Conservation (phyloP, 2,329 filamentous ascomycete species). For the Aureobasidium sp. region DNA sequence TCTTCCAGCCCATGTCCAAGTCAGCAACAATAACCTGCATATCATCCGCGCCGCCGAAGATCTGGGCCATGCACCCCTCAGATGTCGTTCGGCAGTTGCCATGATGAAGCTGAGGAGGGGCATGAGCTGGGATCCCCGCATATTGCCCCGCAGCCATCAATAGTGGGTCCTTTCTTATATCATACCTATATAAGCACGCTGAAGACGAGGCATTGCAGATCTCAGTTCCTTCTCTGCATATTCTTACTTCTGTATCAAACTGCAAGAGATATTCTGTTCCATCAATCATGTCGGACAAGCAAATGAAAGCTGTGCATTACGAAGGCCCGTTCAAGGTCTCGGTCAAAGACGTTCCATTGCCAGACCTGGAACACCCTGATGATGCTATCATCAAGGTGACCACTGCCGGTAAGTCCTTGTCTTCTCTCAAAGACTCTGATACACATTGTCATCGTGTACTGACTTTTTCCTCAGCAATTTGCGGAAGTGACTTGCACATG, state of each 20-base stretch:
- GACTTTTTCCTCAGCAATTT: constrained; percentile 17
- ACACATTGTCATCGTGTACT: neutral
- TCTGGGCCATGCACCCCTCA: neutral
- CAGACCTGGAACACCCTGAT: constrained; percentile 56
- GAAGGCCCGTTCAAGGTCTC: constrained; percentile 55
- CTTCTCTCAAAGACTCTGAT: neutral
- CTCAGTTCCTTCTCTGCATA: neutral
- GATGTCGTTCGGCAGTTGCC: neutral
- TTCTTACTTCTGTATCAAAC: neutral
- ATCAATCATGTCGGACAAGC: neutral
- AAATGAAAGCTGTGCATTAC: constrained; percentile 57
- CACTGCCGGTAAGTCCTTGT: constrained; percentile 43
- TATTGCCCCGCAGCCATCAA: constrained; percentile 1
- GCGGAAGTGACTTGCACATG: constrained; percentile 42
- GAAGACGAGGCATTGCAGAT: neutral
- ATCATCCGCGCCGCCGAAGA: neutral
- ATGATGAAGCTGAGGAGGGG: neutral
- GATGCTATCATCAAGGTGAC: constrained; percentile 60
- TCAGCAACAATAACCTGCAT: neutral
- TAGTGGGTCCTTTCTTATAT: neutral
- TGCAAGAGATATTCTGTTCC: neutral
- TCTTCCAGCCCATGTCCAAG: neutral
- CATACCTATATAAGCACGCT: neutral
- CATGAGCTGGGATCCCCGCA: neutral
- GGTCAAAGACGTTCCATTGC: constrained; percentile 53